Conservation (phyloP, 352 stramenopile genomes). For the Phytophthora nicotianae region DNA sequence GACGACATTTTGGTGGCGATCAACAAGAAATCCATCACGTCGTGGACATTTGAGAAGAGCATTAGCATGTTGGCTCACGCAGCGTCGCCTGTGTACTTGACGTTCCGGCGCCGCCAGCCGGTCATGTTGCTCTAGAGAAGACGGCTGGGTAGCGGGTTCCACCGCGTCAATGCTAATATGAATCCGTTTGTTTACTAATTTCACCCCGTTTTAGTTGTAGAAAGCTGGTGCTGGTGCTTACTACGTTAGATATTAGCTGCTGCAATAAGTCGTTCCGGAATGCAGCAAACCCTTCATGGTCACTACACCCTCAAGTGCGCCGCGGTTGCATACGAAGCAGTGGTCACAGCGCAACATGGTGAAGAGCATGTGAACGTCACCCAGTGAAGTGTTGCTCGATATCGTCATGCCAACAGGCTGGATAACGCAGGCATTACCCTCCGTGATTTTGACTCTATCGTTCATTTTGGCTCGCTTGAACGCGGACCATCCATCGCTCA, state of each 20-base stretch:
- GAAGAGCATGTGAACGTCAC: constrained; percentile 92
- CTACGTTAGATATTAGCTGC: constrained; percentile 12
- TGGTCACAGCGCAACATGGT: constrained; percentile 90
- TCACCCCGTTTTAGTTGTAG: neutral
- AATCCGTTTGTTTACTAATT: constrained; percentile 23
- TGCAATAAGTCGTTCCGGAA: constrained; percentile 52
- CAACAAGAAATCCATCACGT: constrained; percentile 89
- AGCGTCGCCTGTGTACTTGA: constrained; percentile 85
- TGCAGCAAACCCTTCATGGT: constrained; percentile 77
- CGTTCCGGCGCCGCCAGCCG: constrained; percentile 67
- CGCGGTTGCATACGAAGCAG: constrained; percentile 88
- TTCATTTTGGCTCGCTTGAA: constrained; percentile 56
- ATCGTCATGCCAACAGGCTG: constrained; percentile 84
- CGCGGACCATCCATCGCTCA: constrained; percentile 67
- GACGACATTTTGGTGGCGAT: constrained; percentile 83
- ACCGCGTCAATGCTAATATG: constrained; percentile 10
- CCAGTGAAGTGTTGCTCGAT: constrained; percentile 78
- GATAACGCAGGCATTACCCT: constrained; percentile 62
- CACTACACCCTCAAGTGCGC: constrained; percentile 81
- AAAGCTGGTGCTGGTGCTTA: neutral
- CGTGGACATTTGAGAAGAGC: constrained; percentile 86
- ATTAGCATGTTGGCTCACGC: constrained; percentile 82
- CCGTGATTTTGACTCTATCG: constrained; percentile 70
- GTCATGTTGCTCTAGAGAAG: constrained; percentile 64
- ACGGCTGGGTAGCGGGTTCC: neutral